A percentile compares a stretch with the other conserved stretches of the same genome.
phyloP scores from a whole-genome alignment of 768 basidiomycete species.

The Termitomyces sp. region DNA sequence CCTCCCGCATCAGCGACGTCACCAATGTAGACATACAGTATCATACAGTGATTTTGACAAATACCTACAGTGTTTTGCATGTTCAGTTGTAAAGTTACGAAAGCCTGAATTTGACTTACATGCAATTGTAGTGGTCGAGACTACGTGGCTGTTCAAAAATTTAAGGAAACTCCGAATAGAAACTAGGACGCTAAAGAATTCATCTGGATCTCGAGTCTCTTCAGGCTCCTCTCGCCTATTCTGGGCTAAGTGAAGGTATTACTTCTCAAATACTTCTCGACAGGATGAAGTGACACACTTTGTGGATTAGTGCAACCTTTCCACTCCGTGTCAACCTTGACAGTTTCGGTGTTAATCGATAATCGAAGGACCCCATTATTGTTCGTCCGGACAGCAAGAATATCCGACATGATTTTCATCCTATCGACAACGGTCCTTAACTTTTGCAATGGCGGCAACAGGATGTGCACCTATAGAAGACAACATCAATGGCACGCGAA shows the following conservation, averaged over 20 bases:
- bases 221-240: constrained; percentile 28
- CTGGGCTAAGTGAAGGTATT: constrained; percentile 2
- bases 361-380: constrained; percentile 50
- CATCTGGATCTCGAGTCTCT: constrained; percentile 47
- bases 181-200: constrained; percentile 63
- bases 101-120: constrained; percentile 43
- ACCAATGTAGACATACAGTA: constrained; percentile 88
- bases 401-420: constrained; percentile 64
- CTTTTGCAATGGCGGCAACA: constrained; percentile 46
- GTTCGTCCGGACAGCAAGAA: constrained; percentile 68
- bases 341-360: constrained; percentile 64
- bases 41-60: constrained; percentile 79
- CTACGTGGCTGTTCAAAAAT: constrained; percentile 76
- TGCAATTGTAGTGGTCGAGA: constrained; percentile 82
- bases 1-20: constrained; percentile 76
- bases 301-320: constrained; percentile 63
- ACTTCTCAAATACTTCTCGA: background rate
- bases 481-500: background rate
- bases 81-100: background rate
- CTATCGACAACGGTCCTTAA: constrained; percentile 40
- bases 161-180: constrained; percentile 75
- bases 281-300: constrained; percentile 31
- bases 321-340: constrained; percentile 83
- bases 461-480: constrained; percentile 59
- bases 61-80: constrained; percentile 49